Conservation (phyloP, 1,284 basidiomycete genomes). For the Ustilago curta region DNA sequence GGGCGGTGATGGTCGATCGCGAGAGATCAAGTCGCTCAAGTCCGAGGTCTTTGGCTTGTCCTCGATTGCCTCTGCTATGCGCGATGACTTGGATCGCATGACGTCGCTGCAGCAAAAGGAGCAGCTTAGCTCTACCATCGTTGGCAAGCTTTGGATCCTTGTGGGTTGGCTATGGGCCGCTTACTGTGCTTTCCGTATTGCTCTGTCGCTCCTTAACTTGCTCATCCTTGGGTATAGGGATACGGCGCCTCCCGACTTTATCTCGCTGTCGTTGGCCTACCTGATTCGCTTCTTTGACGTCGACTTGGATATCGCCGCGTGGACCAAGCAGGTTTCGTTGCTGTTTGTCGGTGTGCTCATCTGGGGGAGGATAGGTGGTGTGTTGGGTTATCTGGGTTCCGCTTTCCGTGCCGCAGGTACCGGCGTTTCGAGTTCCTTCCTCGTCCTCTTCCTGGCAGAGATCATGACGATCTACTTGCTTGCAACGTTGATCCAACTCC, state of each 20-base stretch:
- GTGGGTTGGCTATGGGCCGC: slow-evolving; percentile 69
- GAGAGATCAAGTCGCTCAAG: slow-evolving; percentile 66
- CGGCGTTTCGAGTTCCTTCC: slow-evolving; percentile 70
- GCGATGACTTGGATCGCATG: slow-evolving; percentile 67
- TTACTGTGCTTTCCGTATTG: slow-evolving; percentile 68
- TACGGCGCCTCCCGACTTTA: slow-evolving; percentile 64
- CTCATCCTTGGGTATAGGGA: slow-evolving; percentile 54
- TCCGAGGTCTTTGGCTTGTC: slow-evolving; percentile 70
- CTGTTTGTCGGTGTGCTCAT: slow-evolving; percentile 70
- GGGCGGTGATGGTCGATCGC: slow-evolving; percentile 35
- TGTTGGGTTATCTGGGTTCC: slow-evolving; percentile 68
- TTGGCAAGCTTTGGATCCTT: slow-evolving; percentile 66
- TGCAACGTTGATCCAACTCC: slow-evolving; percentile 71
- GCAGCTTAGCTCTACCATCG: slow-evolving; percentile 65
- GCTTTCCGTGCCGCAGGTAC: slow-evolving; percentile 69
- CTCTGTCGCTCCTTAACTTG: slow-evolving; percentile 48
- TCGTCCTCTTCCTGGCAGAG: slow-evolving; percentile 70
- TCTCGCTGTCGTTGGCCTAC: slow-evolving; percentile 67
- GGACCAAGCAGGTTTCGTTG: slow-evolving; percentile 69
- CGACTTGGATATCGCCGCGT: slow-evolving; percentile 69
- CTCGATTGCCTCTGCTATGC: slow-evolving; percentile 69
- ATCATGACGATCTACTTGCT: slow-evolving; percentile 71
- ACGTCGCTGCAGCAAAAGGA: slow-evolving; percentile 64
- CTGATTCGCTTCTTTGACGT: slow-evolving; percentile 66
- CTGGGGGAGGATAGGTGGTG: slow-evolving; percentile 69